Percentiles rank a stretch among this genome's conserved stretches.
Evolutionary conservation across 1,284 basidiomycete genomes (phyloP).

Genomic region (Puccinia coronata): DNA sequence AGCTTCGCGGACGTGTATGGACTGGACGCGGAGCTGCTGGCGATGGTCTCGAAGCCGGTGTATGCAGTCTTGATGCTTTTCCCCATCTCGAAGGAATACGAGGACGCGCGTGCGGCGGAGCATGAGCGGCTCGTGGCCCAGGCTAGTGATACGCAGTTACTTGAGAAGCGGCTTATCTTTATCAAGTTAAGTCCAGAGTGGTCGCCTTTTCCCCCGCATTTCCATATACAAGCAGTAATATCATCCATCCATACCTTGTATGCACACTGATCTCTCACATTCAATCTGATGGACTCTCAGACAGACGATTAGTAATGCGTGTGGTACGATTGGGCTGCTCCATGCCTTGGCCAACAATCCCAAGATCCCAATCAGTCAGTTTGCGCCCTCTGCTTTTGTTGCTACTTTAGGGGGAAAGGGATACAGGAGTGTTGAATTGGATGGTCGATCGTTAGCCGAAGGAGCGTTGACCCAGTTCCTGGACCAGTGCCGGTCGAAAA

Average conservation of each 20-base stretch:
- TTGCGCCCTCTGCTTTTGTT: background rate
- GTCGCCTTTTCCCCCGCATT: too few species aligned
- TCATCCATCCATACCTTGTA: too few species aligned
- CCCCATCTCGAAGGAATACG: slow-evolving; percentile 54
- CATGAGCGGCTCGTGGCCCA: slow-evolving; percentile 48
- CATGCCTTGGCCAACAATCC: slow-evolving; percentile 57
- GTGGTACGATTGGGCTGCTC: slow-evolving; percentile 58
- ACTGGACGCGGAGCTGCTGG: slow-evolving; percentile 57
- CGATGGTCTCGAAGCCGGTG: slow-evolving; percentile 58
- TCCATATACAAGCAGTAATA: too few species aligned
- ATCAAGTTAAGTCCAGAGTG: slow-evolving; percentile 53
- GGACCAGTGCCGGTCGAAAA: slow-evolving; percentile 17
- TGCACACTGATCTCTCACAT: too few species aligned
- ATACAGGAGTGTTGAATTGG: background rate
- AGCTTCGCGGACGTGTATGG: slow-evolving; percentile 56
- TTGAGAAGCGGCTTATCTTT: slow-evolving; percentile 54
- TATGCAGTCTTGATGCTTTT: slow-evolving; percentile 58
- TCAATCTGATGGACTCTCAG: too few species aligned
- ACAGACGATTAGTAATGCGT: slow-evolving; percentile 57
- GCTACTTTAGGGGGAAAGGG: background rate
- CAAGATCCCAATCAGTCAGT: slow-evolving; percentile 50
- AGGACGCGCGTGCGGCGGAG: slow-evolving; percentile 51
- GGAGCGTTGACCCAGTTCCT: slow-evolving; percentile 40
- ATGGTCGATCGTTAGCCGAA: slow-evolving; percentile 1
- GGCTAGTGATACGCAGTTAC: background rate